phyloP scores from a whole-genome alignment of 2,329 filamentous ascomycete genomes.

The Juglanconis juglandina region DNA sequence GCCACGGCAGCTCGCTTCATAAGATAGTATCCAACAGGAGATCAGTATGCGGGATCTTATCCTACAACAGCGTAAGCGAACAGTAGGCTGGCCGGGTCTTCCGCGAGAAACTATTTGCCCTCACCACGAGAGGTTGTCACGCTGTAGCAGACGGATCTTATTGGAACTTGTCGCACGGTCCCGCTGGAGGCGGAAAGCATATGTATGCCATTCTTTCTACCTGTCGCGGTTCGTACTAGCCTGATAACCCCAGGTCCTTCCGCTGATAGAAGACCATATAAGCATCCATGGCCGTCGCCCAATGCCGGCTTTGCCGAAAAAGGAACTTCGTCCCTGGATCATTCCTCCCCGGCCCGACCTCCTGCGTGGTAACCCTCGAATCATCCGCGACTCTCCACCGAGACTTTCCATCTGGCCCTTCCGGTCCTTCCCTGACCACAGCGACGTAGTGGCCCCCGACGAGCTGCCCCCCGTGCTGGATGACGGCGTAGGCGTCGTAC shows the following conservation, averaged over 20 bases:
- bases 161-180: no score
- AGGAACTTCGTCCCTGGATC: slow-evolving; percentile 36
- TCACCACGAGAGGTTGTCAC: no score
- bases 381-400: slow-evolving; percentile 53
- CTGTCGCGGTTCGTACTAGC: background rate
- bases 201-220: no score
- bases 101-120: no score
- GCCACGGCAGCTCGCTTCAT: no score
- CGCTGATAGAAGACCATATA: slow-evolving; percentile 44
- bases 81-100: no score
- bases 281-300: slow-evolving; percentile 35
- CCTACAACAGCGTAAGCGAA: no score
- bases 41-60: no score
- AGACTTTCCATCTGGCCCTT: slow-evolving; percentile 30
- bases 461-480: slow-evolving; percentile 70
- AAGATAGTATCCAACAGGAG: no score
- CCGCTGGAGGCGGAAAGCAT: no score
- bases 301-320: slow-evolving; percentile 29
- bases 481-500: slow-evolving; percentile 85
- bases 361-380: slow-evolving; percentile 36
- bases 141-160: no score
- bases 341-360: slow-evolving; percentile 35
- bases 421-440: slow-evolving; percentile 56
- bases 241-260: slow-evolving; percentile 12
- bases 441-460: slow-evolving; percentile 78